Evolutionary conservation across 2,329 filamentous ascomycete species (phyloP).

Genomic region (Diaporthe sp.): DNA sequence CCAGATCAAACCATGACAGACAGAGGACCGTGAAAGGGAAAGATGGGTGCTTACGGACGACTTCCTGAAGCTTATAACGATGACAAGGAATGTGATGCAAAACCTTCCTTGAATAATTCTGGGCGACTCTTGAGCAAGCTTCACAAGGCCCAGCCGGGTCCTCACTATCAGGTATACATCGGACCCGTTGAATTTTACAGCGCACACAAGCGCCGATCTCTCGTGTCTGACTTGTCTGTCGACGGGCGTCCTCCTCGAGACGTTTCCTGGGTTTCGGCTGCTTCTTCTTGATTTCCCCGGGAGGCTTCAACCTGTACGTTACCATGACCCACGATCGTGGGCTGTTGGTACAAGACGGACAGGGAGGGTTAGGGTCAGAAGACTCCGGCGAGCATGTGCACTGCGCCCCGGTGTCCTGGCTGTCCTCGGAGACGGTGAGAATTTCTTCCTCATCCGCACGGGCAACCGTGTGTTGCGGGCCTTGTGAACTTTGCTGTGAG

Average conservation of each 20-base stretch:
- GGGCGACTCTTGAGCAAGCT: slow-evolving; percentile 55
- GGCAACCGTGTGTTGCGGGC: neutral
- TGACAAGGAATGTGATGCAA: slow-evolving; percentile 61
- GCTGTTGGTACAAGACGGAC: neutral
- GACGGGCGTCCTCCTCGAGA: slow-evolving; percentile 47
- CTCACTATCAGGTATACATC: slow-evolving; percentile 54
- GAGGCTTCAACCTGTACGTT: neutral
- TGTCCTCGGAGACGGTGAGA: neutral
- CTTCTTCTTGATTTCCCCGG: neutral
- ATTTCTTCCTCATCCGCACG: neutral
- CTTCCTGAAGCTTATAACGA: slow-evolving; percentile 59
- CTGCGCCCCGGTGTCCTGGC: neutral
- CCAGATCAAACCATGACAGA: neutral
- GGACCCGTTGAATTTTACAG: slow-evolving; percentile 59
- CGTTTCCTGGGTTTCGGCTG: slow-evolving; percentile 24
- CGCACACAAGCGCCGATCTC: slow-evolving; percentile 58
- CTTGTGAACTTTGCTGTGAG: neutral
- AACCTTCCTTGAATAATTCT: slow-evolving; percentile 59
- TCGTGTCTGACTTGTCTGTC: slow-evolving; percentile 54
- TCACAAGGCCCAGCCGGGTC: slow-evolving; percentile 54
- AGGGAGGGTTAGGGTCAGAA: neutral
- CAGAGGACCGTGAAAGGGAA: neutral
- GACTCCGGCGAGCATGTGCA: neutral
- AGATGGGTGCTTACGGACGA: neutral
- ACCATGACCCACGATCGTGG: slow-evolving; percentile 12